Conservation (phyloP, 1,284 basidiomycete genomes). For the Puccinia brachypodii region DNA sequence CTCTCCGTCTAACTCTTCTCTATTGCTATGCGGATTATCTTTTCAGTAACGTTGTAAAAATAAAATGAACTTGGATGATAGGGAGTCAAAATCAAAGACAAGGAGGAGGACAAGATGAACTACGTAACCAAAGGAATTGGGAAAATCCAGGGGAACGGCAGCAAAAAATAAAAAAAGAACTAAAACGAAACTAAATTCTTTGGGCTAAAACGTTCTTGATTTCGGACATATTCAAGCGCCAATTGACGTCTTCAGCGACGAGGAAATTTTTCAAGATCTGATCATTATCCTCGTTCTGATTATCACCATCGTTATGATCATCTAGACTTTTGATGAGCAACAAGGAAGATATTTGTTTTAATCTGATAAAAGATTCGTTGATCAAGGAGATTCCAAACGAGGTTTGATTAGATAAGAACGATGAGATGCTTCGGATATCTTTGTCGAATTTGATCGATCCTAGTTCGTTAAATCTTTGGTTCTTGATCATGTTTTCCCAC, state of each 20-base stretch:
- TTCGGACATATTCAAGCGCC: constrained; percentile 77
- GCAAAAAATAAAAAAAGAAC: background rate
- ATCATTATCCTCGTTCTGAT: constrained; percentile 54
- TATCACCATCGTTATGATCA: constrained; percentile 68
- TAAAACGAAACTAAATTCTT: background rate
- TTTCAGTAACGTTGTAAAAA: background rate
- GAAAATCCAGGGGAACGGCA: no score
- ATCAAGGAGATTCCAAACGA: constrained; percentile 72
- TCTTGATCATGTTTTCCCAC: constrained; percentile 84
- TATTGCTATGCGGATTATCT: background rate
- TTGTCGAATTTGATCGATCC: constrained; percentile 96
- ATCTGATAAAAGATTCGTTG: constrained; percentile 82
- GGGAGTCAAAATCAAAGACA: background rate
- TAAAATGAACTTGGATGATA: background rate
- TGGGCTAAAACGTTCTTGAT: constrained; percentile 68
- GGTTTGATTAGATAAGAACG: constrained; percentile 80
- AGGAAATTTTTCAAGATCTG: constrained; percentile 76
- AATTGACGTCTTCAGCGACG: constrained; percentile 83
- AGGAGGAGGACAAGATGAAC: background rate
- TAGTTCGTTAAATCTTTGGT: constrained; percentile 81
- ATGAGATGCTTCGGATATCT: constrained; percentile 79
- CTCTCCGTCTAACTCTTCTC: background rate
- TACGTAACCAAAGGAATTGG: background rate
- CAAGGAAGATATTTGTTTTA: constrained; percentile 90
- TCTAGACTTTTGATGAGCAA: constrained; percentile 57